A percentile compares a stretch with the other conserved stretches of the same genome.
Conservation (phyloP, 257 asterid species). For the Apocynum venetum region DNA sequence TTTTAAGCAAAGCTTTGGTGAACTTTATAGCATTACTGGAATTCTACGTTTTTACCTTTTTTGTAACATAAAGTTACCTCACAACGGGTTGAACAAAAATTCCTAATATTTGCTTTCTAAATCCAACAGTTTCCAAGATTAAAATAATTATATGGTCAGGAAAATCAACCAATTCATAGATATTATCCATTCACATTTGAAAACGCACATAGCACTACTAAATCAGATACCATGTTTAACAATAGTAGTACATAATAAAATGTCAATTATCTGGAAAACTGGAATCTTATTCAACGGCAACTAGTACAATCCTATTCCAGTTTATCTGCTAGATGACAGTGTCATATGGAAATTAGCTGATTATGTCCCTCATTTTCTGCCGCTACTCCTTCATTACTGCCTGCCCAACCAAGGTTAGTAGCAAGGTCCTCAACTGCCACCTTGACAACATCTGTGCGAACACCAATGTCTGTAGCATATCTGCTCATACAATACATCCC, state of each 20-base stretch:
- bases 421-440: constrained; percentile 83
- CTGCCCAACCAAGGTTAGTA: constrained; percentile 59
- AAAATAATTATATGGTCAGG: not conserved
- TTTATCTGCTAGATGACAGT: constrained; percentile 2
- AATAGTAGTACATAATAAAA: not conserved
- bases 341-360: constrained; percentile 31
- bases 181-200: not conserved
- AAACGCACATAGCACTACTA: not conserved
- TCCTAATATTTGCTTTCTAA: not conserved
- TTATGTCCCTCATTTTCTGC: constrained; percentile 24
- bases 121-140: not conserved
- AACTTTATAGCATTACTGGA: not conserved
- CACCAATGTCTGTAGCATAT: constrained; percentile 89
- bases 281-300: not conserved
- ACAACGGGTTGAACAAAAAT: not conserved
- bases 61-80: not conserved
- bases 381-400: constrained; percentile 27
- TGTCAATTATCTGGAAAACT: not conserved
- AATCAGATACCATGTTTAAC: not conserved
- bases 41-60: not conserved
- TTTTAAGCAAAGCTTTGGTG: not conserved
- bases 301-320: not conserved
- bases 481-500: constrained; percentile 93
- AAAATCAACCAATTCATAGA: not conserved
- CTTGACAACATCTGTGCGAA: constrained; percentile 67